Base-by-base conservation (phyloP, 768 basidiomycete species). In the Phaeotremella skinneri region DNA sequence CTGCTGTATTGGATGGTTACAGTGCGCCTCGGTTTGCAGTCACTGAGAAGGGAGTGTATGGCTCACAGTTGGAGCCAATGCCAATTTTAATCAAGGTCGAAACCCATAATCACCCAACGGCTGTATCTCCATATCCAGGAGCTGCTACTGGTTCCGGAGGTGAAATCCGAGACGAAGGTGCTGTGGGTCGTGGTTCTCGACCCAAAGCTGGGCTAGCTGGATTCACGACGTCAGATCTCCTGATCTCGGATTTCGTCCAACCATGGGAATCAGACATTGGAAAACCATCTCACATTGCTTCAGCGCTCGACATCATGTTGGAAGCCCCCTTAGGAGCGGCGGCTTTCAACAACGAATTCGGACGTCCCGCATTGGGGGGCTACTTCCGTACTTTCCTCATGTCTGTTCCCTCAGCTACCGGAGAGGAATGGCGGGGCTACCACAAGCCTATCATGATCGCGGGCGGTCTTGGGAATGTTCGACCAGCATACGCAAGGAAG, bases 361-460 rank as follows among this genome's bases (percentile, higher is more conserved):
- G 96, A 1, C 83, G 96, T 21, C 96, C 96, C 0, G 91, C 87
- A 3, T 82, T 99, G 17, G 78, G 87, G 2, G 96, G 96, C 2
- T 98, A 94, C 79, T 97, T 93, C 82, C 86, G 96, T 48, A 94
- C 96, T 0, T 97, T 96, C 78, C 82, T 87, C 11, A 90, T 96
- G 77, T 82, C 83, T 45, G 81, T 91, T 1, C 82, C 86, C 21
- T 74, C 84, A 29, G 78, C 80, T 7, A 74, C 77, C 32, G 83
- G 83, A 37, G 82, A 81, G 3, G 66, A 76, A 57, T 70, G 76
- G 66, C 78, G 93, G 54, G 96, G 96, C 0, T 99, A 97, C 77
- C 96, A 98, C 80, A 99, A 99, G 76, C 96, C 96, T 14, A 96
- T 99, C 80, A 99, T 99, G 96, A 88, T 99, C 64, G 94, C 96